These are phyloP conservation scores for Alternaria brassicicola DNA, from an alignment of 2,329 filamentous ascomycete species.

Conservation along the genomic window DNA sequence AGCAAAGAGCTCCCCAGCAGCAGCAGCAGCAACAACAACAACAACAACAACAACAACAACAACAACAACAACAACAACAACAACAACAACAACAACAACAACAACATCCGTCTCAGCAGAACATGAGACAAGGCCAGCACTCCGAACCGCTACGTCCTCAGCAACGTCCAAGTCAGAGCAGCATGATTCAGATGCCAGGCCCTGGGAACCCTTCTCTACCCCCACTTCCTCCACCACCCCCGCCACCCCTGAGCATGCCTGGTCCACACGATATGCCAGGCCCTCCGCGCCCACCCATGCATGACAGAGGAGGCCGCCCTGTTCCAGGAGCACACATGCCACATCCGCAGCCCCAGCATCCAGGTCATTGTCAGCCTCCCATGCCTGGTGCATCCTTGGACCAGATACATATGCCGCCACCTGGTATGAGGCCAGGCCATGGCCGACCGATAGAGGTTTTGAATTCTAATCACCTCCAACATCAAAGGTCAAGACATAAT, in stretches of 20 bases:
- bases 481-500: conserved; percentile 25
- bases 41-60: conserved; percentile 1
- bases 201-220: conserved; percentile 9
- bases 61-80: conserved; percentile 4
- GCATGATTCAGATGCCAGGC: conserved; percentile 4
- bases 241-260: conserved; percentile 12
- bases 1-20: conserved; percentile 7
- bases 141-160: conserved; percentile 9
- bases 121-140: conserved; percentile 6
- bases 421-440: conserved; percentile 14
- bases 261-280: not conserved
- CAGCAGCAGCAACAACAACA: not conserved
- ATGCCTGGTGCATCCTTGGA: conserved; percentile 30
- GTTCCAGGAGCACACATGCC: conserved; percentile 16
- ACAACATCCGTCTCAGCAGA: conserved; percentile 6
- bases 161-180: conserved; percentile 3
- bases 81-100: conserved; percentile 1
- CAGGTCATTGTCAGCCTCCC: not conserved
- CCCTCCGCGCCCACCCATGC: not conserved
- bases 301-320: not conserved
- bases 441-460: conserved; percentile 11
- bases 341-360: conserved; percentile 11
- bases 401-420: conserved; percentile 3
- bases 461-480: conserved; percentile 13
- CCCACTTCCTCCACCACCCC: not conserved